Base-by-base conservation (phyloP, 2,329 filamentous ascomycete species). In the Apiospora aurea region DNA sequence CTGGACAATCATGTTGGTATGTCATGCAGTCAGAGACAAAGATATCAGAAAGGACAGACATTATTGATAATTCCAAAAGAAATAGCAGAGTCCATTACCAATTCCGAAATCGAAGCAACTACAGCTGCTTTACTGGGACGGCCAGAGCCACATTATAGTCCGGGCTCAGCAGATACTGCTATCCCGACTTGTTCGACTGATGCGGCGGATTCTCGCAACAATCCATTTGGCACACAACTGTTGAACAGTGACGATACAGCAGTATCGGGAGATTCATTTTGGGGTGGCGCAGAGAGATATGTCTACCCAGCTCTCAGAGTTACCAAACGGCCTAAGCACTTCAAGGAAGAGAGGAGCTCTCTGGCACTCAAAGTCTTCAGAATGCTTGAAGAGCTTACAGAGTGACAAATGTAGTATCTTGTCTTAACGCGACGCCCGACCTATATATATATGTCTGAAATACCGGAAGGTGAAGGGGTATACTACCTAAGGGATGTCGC, bases 321-420 rank as follows among this genome's bases (percentile, higher is more conserved):
- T 51, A 51, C n/a, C 24, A 51, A 51, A 51, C n/a, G n/a, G n/a
- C n/a, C 47, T 51, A 51, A 51, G n/a, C n/a, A 51, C n/a, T 51
- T 51, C 7, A 51, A 51, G n/a, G 47, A 51, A 24, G n/a, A 51
- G 47, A 51, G 47, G 47, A 51, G 47, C n/a, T 51, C 47, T 51
- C n/a, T 51, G 7, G n/a, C n/a, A 51, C 47, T 51, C n/a, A 51
- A 51, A 51, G 7, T 51, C 47, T 51, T 51, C n/a, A 51, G 7
- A 51, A 51, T 51, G 7, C n/a, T 51, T 51, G 7, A 51, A 51
- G 47, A 51, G 47, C 47, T 51, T 51, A 51, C n/a, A 51, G n/a
- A 51, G n/a, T 8, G n/a, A 51, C 7, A 51, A 51, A 51, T 51
- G n/a, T 51, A 51, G 7, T 51, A 51, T 24, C 47, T 49, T 49